Base-by-base conservation (phyloP, 495 filamentous ascomycete genomes). In the Evernia prunastri region DNA sequence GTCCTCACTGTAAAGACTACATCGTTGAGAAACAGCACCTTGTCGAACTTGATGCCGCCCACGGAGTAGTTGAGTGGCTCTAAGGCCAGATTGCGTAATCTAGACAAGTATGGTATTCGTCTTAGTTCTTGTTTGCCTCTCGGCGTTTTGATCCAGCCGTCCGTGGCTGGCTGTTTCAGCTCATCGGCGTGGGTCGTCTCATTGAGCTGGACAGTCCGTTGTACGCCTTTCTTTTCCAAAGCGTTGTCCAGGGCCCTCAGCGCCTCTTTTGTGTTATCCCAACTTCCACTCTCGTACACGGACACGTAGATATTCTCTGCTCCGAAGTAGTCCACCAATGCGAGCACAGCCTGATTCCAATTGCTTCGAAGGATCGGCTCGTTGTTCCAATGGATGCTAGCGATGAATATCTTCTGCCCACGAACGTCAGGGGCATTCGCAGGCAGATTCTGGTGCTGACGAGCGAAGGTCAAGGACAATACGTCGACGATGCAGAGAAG, bases 1-100 rank as follows among this genome's bases (percentile, higher is more conserved):
- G 25, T n/a, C 68, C 79, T 9, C 64, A 90, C 87, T 42, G 78
- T 82, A 65, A 92, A 92, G 5, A 87, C 84, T 20, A 91, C 86
- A 72, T 92, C 89, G 71, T 89, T 89, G 43, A 92, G 71, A 72
- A 87, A 93, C 1, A 93, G 71, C 7, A 92, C 75, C 67, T 82
- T 82, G 67, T 91, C 87, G 70, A 89, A 91, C 9, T 62, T 76
- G 6, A 76, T 71, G n/a, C 81, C 80, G 35, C 73, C 67, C 58
- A 75, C 76, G 37, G 86, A 70, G 27, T 78, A 76, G 9, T 72
- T 63, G 45, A 85, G 67, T 6, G 79, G 79, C 59, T 80, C 72
- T 65, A 82, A 43, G 36, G 81, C 80, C 43, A 74, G 60, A 72
- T 92, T 91, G 58, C 89, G 80, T 40, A 89, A 64, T 3, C 72